Evolutionary conservation across 2,329 filamentous ascomycete species (phyloP), one percentile per base, ranked within the genome.

Genomic region (Aspergillus terreus): DNA sequence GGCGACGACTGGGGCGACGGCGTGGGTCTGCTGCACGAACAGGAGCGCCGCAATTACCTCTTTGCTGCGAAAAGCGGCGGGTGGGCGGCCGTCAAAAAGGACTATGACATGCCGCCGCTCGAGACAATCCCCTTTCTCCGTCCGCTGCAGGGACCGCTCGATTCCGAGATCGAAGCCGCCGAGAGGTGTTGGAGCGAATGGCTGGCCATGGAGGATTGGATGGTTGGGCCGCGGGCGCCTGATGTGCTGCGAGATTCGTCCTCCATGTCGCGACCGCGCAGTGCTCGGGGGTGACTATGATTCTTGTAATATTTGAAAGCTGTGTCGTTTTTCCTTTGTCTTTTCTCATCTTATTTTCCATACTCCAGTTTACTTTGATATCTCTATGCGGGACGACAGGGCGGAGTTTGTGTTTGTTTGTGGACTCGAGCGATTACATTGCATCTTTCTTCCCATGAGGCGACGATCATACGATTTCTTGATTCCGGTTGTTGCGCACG

Each of bases 131-230:
- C 94, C 0, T 97, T 95, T 67, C 75, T 97, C 61, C 85, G 85
- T 58, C 91, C 92, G 4, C 75, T 96, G n/a, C 85, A 88, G 62
- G 82, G 85, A 49, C 84, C 88, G 1, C 82, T 83, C 6, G 84
- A 92, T 63, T 82, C 83, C 19, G 94, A 97, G 74, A 89, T 97
- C 55, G 82, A 88, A 56, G 82, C 77, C 12, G 92, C 92, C 0
- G 92, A 97, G 73, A 81, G 82, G 55, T 85, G 81, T 53, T 99
- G 94, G 94, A 95, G 90, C 67, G 86, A 92, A 63, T 97, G 92
- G 92, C 76, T 96, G 30, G 90, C 90, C 11, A 95, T 96, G 90
- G 90, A 96, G 71, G 92, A 96, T 70, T 97, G 92, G 92, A 95
- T 96, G 91, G 77, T 96, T n/a, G 92, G 92, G 2, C 88, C 89